phyloP scores from a whole-genome alignment of 768 basidiomycete genomes.

The Fomitopsis pulvina region DNA sequence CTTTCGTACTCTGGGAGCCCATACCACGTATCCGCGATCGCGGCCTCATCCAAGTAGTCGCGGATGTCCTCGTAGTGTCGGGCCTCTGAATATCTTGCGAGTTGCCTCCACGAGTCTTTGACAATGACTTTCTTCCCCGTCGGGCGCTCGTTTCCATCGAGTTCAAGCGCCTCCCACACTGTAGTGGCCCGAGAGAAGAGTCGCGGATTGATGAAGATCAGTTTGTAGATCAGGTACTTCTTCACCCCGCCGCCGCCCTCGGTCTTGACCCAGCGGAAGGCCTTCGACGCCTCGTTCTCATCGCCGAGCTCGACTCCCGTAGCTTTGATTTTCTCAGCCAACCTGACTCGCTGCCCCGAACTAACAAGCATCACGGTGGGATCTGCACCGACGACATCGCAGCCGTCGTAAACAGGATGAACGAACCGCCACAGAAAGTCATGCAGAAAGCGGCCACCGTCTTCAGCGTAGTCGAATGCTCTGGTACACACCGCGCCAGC shows the following conservation, averaged over 20 bases:
- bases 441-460: background rate
- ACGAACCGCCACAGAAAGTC: constrained; percentile 12
- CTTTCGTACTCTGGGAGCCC: background rate
- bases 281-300: background rate
- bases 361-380: background rate
- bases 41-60: background rate
- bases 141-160: background rate
- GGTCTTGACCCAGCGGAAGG: background rate
- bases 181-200: constrained; percentile 12
- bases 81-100: constrained; percentile 3
- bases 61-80: background rate
- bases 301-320: background rate
- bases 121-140: background rate
- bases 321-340: background rate
- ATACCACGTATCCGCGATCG: background rate
- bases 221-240: background rate
- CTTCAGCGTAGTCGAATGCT: background rate
- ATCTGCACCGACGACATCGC: constrained; percentile 1
- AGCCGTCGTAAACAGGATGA: constrained; percentile 1
- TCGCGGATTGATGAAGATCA: constrained; percentile 1
- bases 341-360: background rate
- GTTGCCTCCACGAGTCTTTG: constrained; percentile 14
- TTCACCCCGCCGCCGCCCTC: background rate
- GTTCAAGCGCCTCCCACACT: constrained; percentile 9
- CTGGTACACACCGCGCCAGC: constrained; percentile 2